Base-by-base conservation (phyloP, 345 rosid genomes). In the thale cress (Arabidopsis thaliana) region DNA sequence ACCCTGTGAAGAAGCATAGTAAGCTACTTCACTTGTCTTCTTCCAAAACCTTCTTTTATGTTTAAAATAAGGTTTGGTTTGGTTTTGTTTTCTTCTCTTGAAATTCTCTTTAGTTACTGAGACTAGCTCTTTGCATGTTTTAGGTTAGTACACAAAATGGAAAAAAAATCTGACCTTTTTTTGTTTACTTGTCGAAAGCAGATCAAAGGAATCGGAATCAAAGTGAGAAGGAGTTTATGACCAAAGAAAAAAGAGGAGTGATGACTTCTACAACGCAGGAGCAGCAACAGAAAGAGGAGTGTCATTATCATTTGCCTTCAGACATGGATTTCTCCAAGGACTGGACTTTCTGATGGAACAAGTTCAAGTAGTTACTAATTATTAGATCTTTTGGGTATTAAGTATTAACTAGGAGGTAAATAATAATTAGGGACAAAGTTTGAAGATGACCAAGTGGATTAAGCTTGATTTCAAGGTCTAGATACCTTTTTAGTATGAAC, bases 311-410 rank as follows among this genome's bases (percentile, higher is more conserved):
- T 72, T 40, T 72, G 60, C 76, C 76, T 50, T 13, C n/a, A 5
- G 76, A 49, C 42, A n/a, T 72, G 60, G 76, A 72, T 63, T 72
- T 72, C 76, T 72, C 68, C 14, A 38, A 72, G 16, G 59, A 59
- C 59, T 71, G 20, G 48, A 34, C 67, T 59, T 58, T 70, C 36
- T 70, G 65, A 70, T 33, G 57, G 24, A 23, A 57, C 24, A 45
- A 59, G 5, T 37, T 59, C 8, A 8, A 57, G 53, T 44, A 5
- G 46, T 28, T 16, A 41, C 11, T 66, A 56, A 40, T 10, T 20
- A 40, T 9, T 20, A 69, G 44, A 34, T 57, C 74, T 70, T 69
- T 57, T 45, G 57, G 65, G 24, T 20, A 32, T 23, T 37, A 28
- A 28, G 32, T 28, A 51, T n/a, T 42, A 7, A 1, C 6, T 67